Evolutionary conservation across 164 flowering plant species (phyloP).

Genomic region (Sextonia rubra): DNA sequence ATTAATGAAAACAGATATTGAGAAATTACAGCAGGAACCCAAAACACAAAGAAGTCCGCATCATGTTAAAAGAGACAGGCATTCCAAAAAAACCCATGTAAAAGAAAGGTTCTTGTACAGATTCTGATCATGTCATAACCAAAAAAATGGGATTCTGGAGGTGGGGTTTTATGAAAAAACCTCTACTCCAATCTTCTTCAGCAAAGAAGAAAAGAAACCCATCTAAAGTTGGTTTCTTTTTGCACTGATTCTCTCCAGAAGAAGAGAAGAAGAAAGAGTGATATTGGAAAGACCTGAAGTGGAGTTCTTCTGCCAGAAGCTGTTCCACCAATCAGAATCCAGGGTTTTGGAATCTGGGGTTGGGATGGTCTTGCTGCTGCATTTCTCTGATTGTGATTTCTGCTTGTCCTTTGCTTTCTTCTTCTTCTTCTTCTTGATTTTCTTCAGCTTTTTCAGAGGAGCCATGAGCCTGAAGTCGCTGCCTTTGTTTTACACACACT

Average conservation of each 20-base stretch:
- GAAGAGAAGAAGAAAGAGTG: background rate
- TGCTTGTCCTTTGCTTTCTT: constrained; percentile 6
- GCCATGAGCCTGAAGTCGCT: constrained; percentile 35
- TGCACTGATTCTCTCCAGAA: background rate
- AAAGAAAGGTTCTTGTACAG: background rate
- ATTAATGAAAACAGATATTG: no score
- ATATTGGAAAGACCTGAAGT: background rate
- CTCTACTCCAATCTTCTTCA: background rate
- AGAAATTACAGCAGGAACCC: no score
- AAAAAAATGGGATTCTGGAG: background rate
- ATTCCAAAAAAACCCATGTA: background rate
- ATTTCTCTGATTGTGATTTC: constrained; percentile 20
- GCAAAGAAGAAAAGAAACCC: background rate
- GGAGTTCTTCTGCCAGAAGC: constrained; percentile 70
- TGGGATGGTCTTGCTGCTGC: constrained; percentile 17
- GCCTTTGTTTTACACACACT: background rate
- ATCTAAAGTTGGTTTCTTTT: background rate
- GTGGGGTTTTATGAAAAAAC: background rate
- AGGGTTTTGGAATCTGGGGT: constrained; percentile 46
- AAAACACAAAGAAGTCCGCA: background rate
- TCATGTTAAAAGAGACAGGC: background rate
- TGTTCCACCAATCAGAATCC: constrained; percentile 84
- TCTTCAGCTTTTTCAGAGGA: constrained; percentile 62
- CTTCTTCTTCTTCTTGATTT: constrained; percentile 26
- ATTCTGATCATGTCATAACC: background rate